Evolutionary conservation across 2,329 filamentous ascomycete genomes (phyloP), one percentile per base, ranked within the genome.

Genomic region (Scytalidium lignicola): DNA sequence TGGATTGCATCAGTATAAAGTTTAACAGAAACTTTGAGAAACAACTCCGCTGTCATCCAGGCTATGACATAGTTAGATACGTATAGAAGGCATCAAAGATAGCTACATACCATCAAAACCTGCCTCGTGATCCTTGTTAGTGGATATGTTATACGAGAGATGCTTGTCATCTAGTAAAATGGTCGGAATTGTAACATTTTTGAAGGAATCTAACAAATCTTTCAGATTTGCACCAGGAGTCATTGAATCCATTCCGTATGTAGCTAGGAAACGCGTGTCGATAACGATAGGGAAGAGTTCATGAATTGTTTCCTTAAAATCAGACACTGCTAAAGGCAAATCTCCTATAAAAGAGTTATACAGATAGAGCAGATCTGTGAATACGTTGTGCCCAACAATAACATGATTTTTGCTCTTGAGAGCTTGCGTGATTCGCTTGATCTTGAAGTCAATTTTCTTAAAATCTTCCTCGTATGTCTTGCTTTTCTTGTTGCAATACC

Each of bases 371-470:
- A 87, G 68, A 55, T 87, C 82, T 1, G 76, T 74, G 54, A 86
- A 79, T 51, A 81, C 70, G 56, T 87, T 86, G 65, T 87, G 82
- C 0, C 82, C 82, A 2, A 86, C 72, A 0, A 86, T 57, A 1
- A 81, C 55, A 0, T 65, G 70, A 2, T 51, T 53, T 12, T 55
- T 57, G 1, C 28, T 26, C 42, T 63, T 62, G 2, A 74, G 53
- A 10, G 49, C 49, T 10, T 43, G 26, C 1, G n/a, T 55, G 3
- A 65, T 54, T 13, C 54, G 23, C 17, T 53, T 47, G 19, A 57
- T 51, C 39, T 60, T 58, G 44, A 21, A 45, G 48, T 17, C 47
- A 41, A 40, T 51, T 68, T 9, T 67, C 62, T 10, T 68, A 3
- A 49, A 67, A 64, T 44, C 58, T 54, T 18, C 70, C 58, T 50